These are phyloP conservation scores for Neostapfia colusana DNA, from an alignment of 176 grass and related monocot genomes.

Conservation along the genomic window DNA sequence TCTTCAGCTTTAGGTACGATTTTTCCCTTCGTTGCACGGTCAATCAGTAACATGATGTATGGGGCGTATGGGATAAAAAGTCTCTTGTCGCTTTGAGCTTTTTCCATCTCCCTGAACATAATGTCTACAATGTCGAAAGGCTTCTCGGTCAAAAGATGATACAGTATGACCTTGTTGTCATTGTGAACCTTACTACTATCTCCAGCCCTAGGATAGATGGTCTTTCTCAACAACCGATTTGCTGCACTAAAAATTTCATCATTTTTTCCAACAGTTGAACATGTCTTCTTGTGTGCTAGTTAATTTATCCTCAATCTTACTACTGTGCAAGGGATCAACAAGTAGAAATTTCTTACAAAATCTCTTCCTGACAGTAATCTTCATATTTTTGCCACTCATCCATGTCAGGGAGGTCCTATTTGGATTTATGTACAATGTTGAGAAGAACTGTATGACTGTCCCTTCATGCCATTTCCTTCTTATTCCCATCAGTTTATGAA, in stretches of 20 bases:
- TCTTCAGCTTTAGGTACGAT: not conserved
- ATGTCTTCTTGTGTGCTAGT: too few species aligned
- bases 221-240: not conserved
- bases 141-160: not conserved
- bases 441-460: not conserved
- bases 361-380: not conserved
- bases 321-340: not conserved
- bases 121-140: slow-evolving; percentile 11
- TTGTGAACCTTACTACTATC: not conserved
- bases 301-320: too few species aligned
- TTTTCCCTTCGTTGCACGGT: not conserved
- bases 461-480: not conserved
- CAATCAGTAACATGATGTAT: slow-evolving; percentile 16
- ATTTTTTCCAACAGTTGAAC: too few species aligned
- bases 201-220: not conserved
- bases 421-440: not conserved
- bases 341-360: not conserved
- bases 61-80: not conserved
- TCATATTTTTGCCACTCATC: slow-evolving; percentile 8
- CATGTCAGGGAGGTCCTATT: not conserved
- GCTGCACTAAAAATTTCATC: too few species aligned
- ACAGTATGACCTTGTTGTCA: not conserved
- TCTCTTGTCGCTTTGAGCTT: not conserved
- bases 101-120: not conserved
- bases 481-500: not conserved